Evolutionary conservation across 2,329 filamentous ascomycete species (phyloP), one percentile per base, ranked within the genome.

Genomic region (Ophiostoma sp.): DNA sequence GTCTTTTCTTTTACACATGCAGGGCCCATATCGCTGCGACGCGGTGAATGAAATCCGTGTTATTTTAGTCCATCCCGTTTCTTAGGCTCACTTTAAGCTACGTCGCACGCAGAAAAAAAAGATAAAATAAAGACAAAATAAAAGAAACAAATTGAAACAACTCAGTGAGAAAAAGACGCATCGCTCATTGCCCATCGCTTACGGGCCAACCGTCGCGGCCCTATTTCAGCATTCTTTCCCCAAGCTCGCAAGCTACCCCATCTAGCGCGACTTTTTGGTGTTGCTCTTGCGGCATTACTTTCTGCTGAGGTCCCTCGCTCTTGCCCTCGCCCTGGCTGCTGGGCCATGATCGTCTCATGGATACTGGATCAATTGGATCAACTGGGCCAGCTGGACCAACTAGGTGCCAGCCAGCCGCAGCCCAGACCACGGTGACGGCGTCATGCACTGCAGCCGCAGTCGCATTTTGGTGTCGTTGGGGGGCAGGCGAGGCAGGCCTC

Each of bases 131-230:
- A 22, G 3, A 50, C n/a, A 12, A 52, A 36, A 55, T 3, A 39
- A 55, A 55, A 39, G 22, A 52, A 33, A 12, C 17, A 55, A 68
- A 50, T 33, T 50, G 17, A n/a, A n/a, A 50, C 28, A 52, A 3
- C 42, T 69, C 64, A 17, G 36, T 33, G 31, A 36, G 39, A 63
- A 71, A 71, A 71, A 63, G 57, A 50, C 69, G 69, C 69, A 71
- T 64, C 55, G n/a, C n/a, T n/a, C n/a, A n/a, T n/a, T n/a, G n/a
- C n/a, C n/a, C n/a, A n/a, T n/a, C n/a, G 69, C 57, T 48, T 64
- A 22, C 69, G 39, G 57, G 69, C 55, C 69, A 71, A 64, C 57
- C 69, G 42, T 42, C 36, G 55, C 36, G 36, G 55, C 22, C 52
- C 36, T 50, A 64, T 70, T 61, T 57, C 50, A 42, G 50, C 69